phyloP scores from a whole-genome alignment of 2,329 filamentous ascomycete genomes.

The Dactylellina cionopaga region DNA sequence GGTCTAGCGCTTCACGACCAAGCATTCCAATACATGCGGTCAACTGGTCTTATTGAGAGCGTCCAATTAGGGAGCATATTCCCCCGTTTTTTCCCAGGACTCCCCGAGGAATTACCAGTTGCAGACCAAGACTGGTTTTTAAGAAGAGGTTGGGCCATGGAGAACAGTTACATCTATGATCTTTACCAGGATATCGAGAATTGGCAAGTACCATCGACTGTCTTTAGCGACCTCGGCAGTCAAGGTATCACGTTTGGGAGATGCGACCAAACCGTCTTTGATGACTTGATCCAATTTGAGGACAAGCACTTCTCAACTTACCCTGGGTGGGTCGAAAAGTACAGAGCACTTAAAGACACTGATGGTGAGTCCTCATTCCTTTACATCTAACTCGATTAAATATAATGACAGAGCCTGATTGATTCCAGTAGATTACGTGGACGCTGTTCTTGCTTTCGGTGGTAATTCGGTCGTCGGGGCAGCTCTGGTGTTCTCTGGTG shows the following conservation, averaged over 20 bases:
- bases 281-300: conserved; percentile 56
- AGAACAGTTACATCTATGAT: conserved; percentile 56
- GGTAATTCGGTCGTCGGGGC: conserved; percentile 55
- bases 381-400: too few relatives aligned
- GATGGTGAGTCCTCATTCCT: conserved; percentile 42
- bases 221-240: conserved; percentile 53
- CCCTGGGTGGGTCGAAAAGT: conserved; percentile 58
- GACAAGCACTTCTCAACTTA: conserved; percentile 56
- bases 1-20: conserved; percentile 57
- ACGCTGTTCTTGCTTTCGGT: conserved; percentile 57
- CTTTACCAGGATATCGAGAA: conserved; percentile 56
- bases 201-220: conserved; percentile 52
- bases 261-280: conserved; percentile 55
- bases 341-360: conserved; percentile 55
- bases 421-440: conserved; percentile 54
- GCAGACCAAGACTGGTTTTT: conserved; percentile 57
- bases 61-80: conserved; percentile 58
- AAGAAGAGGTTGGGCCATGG: conserved; percentile 55
- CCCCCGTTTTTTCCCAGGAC: conserved; percentile 57
- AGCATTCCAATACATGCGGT: conserved; percentile 56
- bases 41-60: conserved; percentile 54
- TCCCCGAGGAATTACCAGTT: conserved; percentile 55
- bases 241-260: conserved; percentile 55
- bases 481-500: conserved; percentile 56
- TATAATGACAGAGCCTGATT: background rate